phyloP scores from a whole-genome alignment of 2,329 filamentous ascomycete genomes.

The Hypoxylon sp. region DNA sequence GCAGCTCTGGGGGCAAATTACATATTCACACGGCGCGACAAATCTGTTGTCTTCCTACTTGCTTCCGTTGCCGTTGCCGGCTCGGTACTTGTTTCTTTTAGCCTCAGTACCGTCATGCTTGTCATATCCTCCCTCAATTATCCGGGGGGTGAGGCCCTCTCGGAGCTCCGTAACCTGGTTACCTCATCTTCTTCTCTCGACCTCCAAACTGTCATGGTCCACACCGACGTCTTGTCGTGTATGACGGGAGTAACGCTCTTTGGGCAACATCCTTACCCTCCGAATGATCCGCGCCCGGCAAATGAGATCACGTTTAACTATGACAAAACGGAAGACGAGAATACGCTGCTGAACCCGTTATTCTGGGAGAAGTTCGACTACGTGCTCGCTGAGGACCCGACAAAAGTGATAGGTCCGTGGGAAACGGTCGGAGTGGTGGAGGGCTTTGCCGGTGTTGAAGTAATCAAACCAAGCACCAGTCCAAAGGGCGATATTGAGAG shows the following conservation, averaged over 20 bases:
- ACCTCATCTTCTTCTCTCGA: constrained; percentile 44
- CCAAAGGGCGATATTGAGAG: constrained; percentile 39
- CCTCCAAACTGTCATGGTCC: constrained; percentile 55
- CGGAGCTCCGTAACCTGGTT: constrained; percentile 57
- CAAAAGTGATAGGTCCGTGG: constrained; percentile 60
- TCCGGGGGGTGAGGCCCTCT: constrained; percentile 84
- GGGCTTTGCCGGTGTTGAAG: constrained; percentile 66
- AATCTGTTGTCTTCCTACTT: constrained; percentile 64
- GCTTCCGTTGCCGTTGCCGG: constrained; percentile 63
- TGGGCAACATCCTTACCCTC: constrained; percentile 55
- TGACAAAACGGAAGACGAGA: constrained; percentile 69
- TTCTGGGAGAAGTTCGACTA: constrained; percentile 75
- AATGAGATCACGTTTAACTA: constrained; percentile 52
- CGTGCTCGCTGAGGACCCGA: constrained; percentile 63
- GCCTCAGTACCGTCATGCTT: constrained; percentile 72
- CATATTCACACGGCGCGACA: constrained; percentile 71
- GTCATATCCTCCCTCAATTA: constrained; percentile 90
- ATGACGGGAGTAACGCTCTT: constrained; percentile 78
- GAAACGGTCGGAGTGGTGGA: constrained; percentile 64
- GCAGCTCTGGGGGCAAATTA: constrained; percentile 78
- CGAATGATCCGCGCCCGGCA: constrained; percentile 36
- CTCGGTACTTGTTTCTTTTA: constrained; percentile 68
- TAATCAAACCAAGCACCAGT: constrained; percentile 56
- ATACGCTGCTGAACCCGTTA: constrained; percentile 52
- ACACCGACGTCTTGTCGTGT: constrained; percentile 72